Base-by-base conservation (phyloP, 371 early-diverging fungal species). In the Lichtheimia ornata region DNA sequence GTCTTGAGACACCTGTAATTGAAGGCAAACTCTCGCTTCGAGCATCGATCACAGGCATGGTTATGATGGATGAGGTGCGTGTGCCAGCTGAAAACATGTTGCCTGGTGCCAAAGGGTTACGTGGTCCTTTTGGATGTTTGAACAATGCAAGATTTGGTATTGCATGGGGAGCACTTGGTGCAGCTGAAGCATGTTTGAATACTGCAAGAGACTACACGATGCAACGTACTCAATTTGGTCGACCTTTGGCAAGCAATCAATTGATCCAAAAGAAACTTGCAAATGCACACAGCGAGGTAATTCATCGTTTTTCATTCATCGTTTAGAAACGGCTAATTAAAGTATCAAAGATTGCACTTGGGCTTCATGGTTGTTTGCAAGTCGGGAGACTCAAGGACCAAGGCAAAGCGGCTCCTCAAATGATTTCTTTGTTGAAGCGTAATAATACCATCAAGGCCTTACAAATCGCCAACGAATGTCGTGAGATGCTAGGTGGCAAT, bases 131-230 rank as follows among this genome's bases (percentile, higher is more conserved):
- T 65, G 92, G 94, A 40, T 98, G 97, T 75, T 81, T 98, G 14
- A 98, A 98, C 84, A 97, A 97, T 69, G 98, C 98, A 18, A 89
- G 98, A 35, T 96, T 87, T 61, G 98, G 98, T 59, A 98, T 98
- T 65, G 86, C 97, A 4, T 98, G 98, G 98, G 98, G 98, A 65
- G 91, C 94, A 6, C 77, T 98, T 28, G 98, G 98, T 50, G 96
- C 98, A 24, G 97, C 98, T 35, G 97, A 98, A 74, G 84, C 85
- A 62, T 98, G 98, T 73, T 75, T 98, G 47, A 70, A 74, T 20
- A 88, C 89, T 65, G 96, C 98, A 6, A 82, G 98, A 58, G 87
- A 94, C 24, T 98, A 98, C 70, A 87, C 93, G 3, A 70, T 97
- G 58, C 84, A 95, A 62, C 86, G 97, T 59, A 87, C 88, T 68